Conservation (phyloP, 257 asterid genomes). For the Solanum tarapatanum region DNA sequence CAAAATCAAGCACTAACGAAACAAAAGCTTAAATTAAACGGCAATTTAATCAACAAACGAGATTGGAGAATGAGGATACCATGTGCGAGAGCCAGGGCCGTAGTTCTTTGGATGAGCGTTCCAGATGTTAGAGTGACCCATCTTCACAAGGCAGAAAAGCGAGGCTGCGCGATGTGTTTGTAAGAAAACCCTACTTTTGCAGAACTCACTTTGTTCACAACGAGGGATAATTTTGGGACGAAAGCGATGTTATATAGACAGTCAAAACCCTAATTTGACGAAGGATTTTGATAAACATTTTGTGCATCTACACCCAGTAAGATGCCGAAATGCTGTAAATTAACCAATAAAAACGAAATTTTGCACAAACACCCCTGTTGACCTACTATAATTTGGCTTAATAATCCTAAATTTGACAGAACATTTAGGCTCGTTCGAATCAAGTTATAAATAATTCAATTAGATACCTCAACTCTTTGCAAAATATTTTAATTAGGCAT, state of each 20-base stretch:
- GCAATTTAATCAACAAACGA: neutral
- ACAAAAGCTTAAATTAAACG: neutral
- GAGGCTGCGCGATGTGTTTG: neutral
- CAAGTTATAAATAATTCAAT: too few relatives aligned
- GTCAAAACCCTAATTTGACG: neutral
- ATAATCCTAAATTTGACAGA: too few relatives aligned
- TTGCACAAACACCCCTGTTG: neutral
- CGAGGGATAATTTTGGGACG: neutral
- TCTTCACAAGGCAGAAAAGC: neutral
- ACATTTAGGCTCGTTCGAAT: too few relatives aligned
- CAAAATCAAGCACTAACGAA: neutral
- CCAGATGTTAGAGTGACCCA: slow-evolving; percentile 61
- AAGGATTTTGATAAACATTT: neutral
- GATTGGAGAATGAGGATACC: slow-evolving; percentile 7
- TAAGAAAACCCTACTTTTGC: neutral
- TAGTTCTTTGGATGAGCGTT: slow-evolving; percentile 47
- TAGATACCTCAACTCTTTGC: too few relatives aligned
- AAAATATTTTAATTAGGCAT: too few relatives aligned
- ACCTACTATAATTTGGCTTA: neutral
- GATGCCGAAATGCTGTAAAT: neutral
- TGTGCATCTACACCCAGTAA: neutral
- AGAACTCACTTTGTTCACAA: neutral
- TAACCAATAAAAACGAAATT: neutral
- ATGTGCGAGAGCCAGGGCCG: slow-evolving; percentile 62
- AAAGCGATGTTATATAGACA: neutral